Evolutionary conservation across 139 green algal genomes (phyloP).

Genomic region (Pleodorina starrii): DNA sequence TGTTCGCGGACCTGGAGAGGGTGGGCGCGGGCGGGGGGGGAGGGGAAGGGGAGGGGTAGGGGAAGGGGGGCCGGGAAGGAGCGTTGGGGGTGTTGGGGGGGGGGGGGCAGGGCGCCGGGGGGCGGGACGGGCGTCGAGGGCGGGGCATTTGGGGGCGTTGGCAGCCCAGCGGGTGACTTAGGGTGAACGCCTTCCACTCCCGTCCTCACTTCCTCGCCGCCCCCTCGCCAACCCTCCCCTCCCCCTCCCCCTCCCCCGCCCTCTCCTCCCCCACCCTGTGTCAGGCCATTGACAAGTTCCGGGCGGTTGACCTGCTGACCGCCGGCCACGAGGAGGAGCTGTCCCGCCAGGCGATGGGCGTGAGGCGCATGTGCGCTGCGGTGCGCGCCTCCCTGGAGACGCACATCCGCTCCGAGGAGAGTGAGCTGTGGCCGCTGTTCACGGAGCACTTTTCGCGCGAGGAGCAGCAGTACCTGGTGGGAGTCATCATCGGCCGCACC

Average conservation of each 20-base stretch:
- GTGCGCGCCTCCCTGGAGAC: conserved; percentile 87
- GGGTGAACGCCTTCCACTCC: no score
- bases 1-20: conserved; percentile 84
- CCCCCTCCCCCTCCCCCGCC: no score
- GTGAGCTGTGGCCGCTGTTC: conserved; percentile 98
- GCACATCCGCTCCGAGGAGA: conserved; percentile 92
- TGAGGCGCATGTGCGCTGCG: conserved; percentile 86
- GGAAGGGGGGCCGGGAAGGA: no score
- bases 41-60: no score
- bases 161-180: no score
- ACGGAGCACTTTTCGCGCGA: conserved; percentile 91
- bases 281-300: conserved; percentile 49
- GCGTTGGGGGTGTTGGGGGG: no score
- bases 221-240: no score
- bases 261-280: neutral
- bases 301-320: neutral
- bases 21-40: neutral
- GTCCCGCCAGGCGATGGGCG: conserved; percentile 56
- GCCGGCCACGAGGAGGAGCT: conserved; percentile 5
- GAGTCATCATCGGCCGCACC: conserved; percentile 92
- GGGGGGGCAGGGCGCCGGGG: no score
- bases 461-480: conserved; percentile 95
- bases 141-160: no score
- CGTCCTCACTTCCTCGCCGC: no score
- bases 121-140: no score